Evolutionary conservation across 495 filamentous ascomycete species (phyloP).

Genomic region (Beverwykella pulmonaria): DNA sequence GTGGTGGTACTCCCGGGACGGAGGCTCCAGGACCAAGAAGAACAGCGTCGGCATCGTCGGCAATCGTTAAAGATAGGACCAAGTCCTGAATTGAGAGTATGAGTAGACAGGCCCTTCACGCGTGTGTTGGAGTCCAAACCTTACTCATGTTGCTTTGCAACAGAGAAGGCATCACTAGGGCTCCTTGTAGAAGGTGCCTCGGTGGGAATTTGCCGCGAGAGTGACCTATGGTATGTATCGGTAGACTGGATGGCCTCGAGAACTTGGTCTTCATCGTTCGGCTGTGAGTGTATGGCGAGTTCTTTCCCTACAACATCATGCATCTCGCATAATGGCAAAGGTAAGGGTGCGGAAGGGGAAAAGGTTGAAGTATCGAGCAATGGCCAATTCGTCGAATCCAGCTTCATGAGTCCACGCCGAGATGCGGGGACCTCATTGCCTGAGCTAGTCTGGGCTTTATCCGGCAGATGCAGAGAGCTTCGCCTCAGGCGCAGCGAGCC

Average conservation of each 20-base stretch:
- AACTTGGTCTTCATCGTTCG: not conserved
- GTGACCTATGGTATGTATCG: not conserved
- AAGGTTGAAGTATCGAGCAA: not conserved
- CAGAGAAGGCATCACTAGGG: not conserved
- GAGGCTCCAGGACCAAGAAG: constrained; percentile 2
- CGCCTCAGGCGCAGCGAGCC: not conserved
- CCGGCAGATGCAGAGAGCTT: constrained; percentile 1
- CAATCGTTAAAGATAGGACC: constrained; percentile 27
- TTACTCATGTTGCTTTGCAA: not conserved
- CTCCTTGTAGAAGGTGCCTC: constrained; percentile 5
- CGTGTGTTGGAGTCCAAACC: constrained; percentile 4
- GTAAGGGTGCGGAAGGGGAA: not conserved
- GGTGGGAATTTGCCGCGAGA: not conserved
- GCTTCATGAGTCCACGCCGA: not conserved
- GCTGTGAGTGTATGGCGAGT: not conserved
- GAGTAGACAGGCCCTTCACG: constrained; percentile 25
- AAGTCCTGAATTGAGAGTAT: constrained; percentile 14
- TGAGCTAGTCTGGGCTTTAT: not conserved
- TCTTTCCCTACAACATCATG: no score
- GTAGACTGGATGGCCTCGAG: not conserved
- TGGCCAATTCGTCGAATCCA: constrained; percentile 10
- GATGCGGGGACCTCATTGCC: not conserved
- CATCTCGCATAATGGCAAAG: no score
- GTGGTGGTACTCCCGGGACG: constrained; percentile 6
- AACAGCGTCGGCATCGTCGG: constrained; percentile 20